Evolutionary conservation across 2,329 filamentous ascomycete species (phyloP), one percentile per base, ranked within the genome.

Genomic region (Monilinia aucupariae): DNA sequence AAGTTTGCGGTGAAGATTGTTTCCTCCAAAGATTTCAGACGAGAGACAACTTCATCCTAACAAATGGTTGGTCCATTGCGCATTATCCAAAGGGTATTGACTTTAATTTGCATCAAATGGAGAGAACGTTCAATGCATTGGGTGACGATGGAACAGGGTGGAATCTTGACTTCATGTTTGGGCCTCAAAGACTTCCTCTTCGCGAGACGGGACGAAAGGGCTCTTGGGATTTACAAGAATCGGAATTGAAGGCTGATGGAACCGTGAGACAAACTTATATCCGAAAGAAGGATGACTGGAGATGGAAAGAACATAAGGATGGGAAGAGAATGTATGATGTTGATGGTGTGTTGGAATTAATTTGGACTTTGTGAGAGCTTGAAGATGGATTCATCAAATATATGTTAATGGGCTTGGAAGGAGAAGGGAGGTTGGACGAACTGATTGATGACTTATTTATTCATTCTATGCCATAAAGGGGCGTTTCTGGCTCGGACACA

Each of bases 311-410:
- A 22, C 65, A 68, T 70, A 50, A 61, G 22, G 47, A 75, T 78
- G 65, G 79, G 75, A 49, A 74, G 74, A 60, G 75, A 0, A 83
- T 85, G 81, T 81, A 78, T 67, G 76, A 78, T 59, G 75, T 78
- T 22, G 82, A 85, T 68, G 82, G 82, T 3, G 71, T 85, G 39
- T 76, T 85, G 51, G 82, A 85, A 74, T 74, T 85, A 63, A 78
- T 85, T 59, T 85, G 82, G 82, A 75, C 83, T 48, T 78, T 81
- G 22, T 69, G 51, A 66, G 48, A n/a, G 10, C 13, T 30, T 17
- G 17, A 7, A 32, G n/a, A 15, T 41, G 37, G 41, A n/a, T 39
- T 22, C n/a, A 22, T 15, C 8, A 32, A 55, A 55, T 32, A 55
- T 25, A 32, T 45, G 53, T 55, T 55, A 55, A 55, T 55, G 53